Evolutionary conservation across 306 rosid species (phyloP).

Genomic region (Ammopiptanthus mongolicus): DNA sequence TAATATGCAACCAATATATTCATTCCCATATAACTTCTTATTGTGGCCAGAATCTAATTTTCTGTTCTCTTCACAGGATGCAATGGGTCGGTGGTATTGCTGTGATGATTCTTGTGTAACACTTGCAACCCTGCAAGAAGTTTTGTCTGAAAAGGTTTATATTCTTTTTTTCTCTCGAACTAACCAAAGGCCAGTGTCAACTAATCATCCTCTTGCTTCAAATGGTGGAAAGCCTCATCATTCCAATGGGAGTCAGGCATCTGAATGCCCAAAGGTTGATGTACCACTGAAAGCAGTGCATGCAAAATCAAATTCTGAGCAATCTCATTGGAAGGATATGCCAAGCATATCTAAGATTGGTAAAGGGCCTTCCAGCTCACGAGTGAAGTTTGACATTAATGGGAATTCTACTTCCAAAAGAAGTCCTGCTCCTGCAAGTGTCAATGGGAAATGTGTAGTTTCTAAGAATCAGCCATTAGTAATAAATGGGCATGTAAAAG

Average conservation of each 20-base stretch:
- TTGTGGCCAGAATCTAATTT: constrained; percentile 13
- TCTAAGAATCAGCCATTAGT: constrained; percentile 33
- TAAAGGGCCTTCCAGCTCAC: constrained; percentile 43
- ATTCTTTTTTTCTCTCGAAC: constrained; percentile 90
- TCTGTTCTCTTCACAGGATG: constrained; percentile 59
- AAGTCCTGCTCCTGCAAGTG: constrained; percentile 36
- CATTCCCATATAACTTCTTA: background rate
- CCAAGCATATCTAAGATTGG: constrained; percentile 41
- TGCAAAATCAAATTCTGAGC: constrained; percentile 40
- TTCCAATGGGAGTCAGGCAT: constrained; percentile 62
- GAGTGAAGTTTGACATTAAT: constrained; percentile 48
- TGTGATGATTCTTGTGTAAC: constrained; percentile 86
- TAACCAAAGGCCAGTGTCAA: constrained; percentile 59
- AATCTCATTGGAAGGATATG: constrained; percentile 50
- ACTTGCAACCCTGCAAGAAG: constrained; percentile 73
- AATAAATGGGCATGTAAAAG: constrained; percentile 50
- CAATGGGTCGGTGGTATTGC: constrained; percentile 86
- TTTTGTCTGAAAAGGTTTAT: constrained; percentile 92
- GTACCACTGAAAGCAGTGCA: constrained; percentile 39
- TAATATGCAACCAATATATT: background rate
- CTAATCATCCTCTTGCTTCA: constrained; percentile 37
- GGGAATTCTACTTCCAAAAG: constrained; percentile 53
- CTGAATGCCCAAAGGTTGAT: constrained; percentile 42
- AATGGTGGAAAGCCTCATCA: constrained; percentile 60
- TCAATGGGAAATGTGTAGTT: constrained; percentile 54